phyloP scores from a whole-genome alignment of 2,329 filamentous ascomycete genomes.

The Nigrospora osmanthi region DNA sequence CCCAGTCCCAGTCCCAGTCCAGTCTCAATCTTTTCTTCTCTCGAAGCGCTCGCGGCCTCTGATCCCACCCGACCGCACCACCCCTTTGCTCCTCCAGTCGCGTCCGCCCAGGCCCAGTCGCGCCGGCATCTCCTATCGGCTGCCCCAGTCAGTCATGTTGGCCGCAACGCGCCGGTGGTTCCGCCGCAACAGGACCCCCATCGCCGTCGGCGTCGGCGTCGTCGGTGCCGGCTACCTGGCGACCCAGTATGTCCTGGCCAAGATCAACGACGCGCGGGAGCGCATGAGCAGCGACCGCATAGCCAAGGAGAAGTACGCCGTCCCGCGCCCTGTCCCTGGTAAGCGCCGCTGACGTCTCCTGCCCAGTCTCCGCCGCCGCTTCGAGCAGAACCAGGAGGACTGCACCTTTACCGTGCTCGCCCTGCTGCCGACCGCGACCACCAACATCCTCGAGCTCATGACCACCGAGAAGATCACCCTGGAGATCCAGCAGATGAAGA shows the following conservation, averaged over 20 bases:
- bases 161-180: slow-evolving; percentile 81
- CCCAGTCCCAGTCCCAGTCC: no score
- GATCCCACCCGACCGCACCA: no score
- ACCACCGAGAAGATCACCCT: slow-evolving; percentile 90
- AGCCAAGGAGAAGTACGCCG: slow-evolving; percentile 83
- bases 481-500: slow-evolving; percentile 91
- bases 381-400: slow-evolving; percentile 98
- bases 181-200: slow-evolving; percentile 79
- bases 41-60: no score
- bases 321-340: neutral
- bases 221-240: slow-evolving; percentile 86
- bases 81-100: no score
- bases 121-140: no score
- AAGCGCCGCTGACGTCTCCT: no score
- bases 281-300: slow-evolving; percentile 95
- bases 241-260: slow-evolving; percentile 84
- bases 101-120: no score
- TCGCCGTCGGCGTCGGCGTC: slow-evolving; percentile 82
- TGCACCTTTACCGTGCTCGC: slow-evolving; percentile 98
- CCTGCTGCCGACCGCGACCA: slow-evolving; percentile 81
- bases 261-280: slow-evolving; percentile 88
- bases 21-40: no score
- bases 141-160: slow-evolving; percentile 42
- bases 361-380: slow-evolving; percentile 78
- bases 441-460: slow-evolving; percentile 79